Percentiles rank a stretch among this genome's conserved stretches.
Conservation (phyloP, 345 rosid genomes). For the Eutrema yunnanense region DNA sequence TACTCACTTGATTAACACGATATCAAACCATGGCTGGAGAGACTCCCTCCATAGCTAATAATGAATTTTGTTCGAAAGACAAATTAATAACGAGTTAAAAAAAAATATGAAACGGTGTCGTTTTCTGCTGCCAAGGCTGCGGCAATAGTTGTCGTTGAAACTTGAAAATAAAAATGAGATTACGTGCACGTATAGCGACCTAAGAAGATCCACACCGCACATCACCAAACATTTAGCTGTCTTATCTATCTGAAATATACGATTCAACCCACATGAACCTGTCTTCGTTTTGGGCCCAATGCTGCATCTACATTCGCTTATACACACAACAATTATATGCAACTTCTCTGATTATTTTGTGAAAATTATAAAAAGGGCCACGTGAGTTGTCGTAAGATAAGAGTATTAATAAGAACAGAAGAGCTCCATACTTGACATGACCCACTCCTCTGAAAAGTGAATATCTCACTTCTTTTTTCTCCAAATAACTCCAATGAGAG, state of each 20-base stretch:
- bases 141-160: slow-evolving; percentile 15
- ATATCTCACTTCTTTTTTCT: slow-evolving; percentile 5
- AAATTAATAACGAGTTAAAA: background rate
- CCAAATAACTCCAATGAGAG: background rate
- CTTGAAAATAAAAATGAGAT: slow-evolving; percentile 5
- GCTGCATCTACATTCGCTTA: background rate
- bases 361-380: slow-evolving; percentile 5
- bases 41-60: background rate
- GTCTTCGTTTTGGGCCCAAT: slow-evolving; percentile 24
- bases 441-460: slow-evolving; percentile 25
- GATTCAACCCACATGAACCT: slow-evolving; percentile 22
- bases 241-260: slow-evolving; percentile 26
- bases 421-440: slow-evolving; percentile 26
- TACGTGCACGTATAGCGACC: slow-evolving; percentile 26
- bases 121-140: slow-evolving; percentile 17
- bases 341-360: background rate
- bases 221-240: slow-evolving; percentile 19
- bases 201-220: slow-evolving; percentile 23
- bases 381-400: slow-evolving; percentile 25
- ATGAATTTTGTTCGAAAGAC: background rate
- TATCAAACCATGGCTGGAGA: background rate
- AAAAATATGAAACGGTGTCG: background rate
- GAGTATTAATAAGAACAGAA: slow-evolving; percentile 14
- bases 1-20: too few species aligned
- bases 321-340: background rate